A percentile compares a stretch with the other conserved stretches of the same genome.
These are phyloP conservation scores for Camelina laxa DNA, from an alignment of 345 rosid species.

Conservation along the genomic window DNA sequence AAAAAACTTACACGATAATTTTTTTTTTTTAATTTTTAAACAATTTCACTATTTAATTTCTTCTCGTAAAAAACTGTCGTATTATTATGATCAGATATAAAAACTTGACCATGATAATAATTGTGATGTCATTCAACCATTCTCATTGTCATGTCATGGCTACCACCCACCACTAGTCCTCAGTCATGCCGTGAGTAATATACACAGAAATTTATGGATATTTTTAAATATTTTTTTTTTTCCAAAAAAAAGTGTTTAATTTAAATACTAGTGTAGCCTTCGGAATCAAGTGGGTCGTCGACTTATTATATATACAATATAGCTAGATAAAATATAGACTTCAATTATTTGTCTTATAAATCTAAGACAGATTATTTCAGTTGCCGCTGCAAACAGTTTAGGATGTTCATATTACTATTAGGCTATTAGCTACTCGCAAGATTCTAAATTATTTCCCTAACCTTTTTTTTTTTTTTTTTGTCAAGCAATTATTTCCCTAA, in stretches of 20 bases:
- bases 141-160: constrained; percentile 52
- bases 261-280: constrained; percentile 22
- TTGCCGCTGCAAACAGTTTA: constrained; percentile 21
- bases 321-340: constrained; percentile 18
- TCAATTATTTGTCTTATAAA: constrained; percentile 22
- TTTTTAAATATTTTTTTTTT: background rate
- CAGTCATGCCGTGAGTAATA: constrained; percentile 28
- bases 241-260: background rate
- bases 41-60: too few relatives aligned
- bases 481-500: too few relatives aligned
- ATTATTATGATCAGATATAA: too few relatives aligned
- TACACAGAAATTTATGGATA: constrained; percentile 13
- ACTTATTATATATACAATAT: constrained; percentile 5
- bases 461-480: too few relatives aligned
- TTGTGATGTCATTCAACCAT: constrained; percentile 49
- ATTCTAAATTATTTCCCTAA: constrained; percentile 12
- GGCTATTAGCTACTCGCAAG: background rate
- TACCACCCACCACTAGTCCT: constrained; percentile 21
- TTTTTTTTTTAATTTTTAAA: too few relatives aligned
- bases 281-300: constrained; percentile 37
- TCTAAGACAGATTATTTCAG: constrained; percentile 25
- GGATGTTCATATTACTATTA: background rate
- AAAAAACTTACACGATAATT: too few relatives aligned
- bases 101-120: too few relatives aligned
- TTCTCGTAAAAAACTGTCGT: too few relatives aligned